A percentile compares a stretch with the other conserved stretches of the same genome.
phyloP scores from a whole-genome alignment of 768 basidiomycete genomes.

The Rhizopogon roseolus region DNA sequence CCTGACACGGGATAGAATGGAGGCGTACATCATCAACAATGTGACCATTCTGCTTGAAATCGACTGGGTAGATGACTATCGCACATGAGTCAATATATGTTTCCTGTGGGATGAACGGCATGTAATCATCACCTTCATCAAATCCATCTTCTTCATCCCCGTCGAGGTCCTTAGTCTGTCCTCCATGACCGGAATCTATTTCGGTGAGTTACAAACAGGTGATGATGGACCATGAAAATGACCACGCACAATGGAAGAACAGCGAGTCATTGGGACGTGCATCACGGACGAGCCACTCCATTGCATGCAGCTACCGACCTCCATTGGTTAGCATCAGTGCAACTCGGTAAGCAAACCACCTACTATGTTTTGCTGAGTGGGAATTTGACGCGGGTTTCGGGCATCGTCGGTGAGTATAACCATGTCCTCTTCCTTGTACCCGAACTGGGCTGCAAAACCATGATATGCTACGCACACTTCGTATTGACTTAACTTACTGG shows the following conservation, averaged over 20 bases:
- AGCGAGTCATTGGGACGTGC: constrained; percentile 81
- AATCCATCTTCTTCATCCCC: constrained; percentile 84
- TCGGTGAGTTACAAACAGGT: background rate
- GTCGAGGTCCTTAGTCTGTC: constrained; percentile 78
- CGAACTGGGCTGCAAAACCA: constrained; percentile 42
- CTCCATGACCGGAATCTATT: constrained; percentile 90
- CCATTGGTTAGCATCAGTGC: background rate
- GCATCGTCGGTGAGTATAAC: constrained; percentile 82
- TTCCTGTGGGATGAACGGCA: background rate
- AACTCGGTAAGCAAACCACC: constrained; percentile 12
- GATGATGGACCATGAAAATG: background rate
- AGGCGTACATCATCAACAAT: constrained; percentile 84
- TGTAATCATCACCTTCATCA: constrained; percentile 59
- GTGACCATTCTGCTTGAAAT: constrained; percentile 59
- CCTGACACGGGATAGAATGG: background rate
- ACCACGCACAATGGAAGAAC: constrained; percentile 66
- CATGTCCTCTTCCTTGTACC: constrained; percentile 76
- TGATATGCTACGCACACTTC: background rate
- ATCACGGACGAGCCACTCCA: constrained; percentile 87
- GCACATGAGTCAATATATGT: background rate
- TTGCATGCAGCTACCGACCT: constrained; percentile 56
- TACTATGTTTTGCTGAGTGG: constrained; percentile 81
- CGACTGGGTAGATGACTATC: constrained; percentile 82
- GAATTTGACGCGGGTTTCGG: constrained; percentile 51
- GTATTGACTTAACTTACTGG: constrained; percentile 38